Conservation (phyloP, 1,139 yeast genomes). For the Kurtzmaniella quercitrusa region DNA sequence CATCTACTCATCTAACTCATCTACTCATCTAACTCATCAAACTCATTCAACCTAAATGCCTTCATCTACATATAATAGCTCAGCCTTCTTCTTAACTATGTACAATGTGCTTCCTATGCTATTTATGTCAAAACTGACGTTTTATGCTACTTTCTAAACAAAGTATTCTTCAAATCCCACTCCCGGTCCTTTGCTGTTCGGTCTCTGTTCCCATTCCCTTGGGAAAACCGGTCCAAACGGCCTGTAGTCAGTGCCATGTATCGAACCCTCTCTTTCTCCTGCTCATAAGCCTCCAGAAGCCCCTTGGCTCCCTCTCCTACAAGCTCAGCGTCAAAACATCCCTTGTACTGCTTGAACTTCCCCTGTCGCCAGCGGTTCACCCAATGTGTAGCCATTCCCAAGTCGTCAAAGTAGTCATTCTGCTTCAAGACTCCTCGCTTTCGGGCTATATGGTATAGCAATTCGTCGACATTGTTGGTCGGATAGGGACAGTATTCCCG, state of each 20-base stretch:
- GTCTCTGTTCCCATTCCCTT: constrained; percentile 39
- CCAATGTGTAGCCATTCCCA: constrained; percentile 67
- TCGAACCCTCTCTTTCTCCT: constrained; percentile 29
- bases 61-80: no score
- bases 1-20: no score
- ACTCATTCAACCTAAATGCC: no score
- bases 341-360: constrained; percentile 26
- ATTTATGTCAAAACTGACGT: no score
- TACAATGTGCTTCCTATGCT: no score
- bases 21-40: no score
- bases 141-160: constrained; percentile 35
- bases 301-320: constrained; percentile 27
- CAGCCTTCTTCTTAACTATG: no score
- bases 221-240: constrained; percentile 35
- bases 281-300: constrained; percentile 20
- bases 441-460: constrained; percentile 54
- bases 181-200: constrained; percentile 47
- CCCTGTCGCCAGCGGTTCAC: constrained; percentile 67
- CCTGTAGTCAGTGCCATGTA: constrained; percentile 26
- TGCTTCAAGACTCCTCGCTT: constrained; percentile 30
- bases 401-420: constrained; percentile 38
- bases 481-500: constrained; percentile 52
- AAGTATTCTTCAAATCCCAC: constrained; percentile 34
- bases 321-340: constrained; percentile 36
- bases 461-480: constrained; percentile 67